Conservation (phyloP, 2,329 filamentous ascomycete genomes). For the Lecanicillium sp. region DNA sequence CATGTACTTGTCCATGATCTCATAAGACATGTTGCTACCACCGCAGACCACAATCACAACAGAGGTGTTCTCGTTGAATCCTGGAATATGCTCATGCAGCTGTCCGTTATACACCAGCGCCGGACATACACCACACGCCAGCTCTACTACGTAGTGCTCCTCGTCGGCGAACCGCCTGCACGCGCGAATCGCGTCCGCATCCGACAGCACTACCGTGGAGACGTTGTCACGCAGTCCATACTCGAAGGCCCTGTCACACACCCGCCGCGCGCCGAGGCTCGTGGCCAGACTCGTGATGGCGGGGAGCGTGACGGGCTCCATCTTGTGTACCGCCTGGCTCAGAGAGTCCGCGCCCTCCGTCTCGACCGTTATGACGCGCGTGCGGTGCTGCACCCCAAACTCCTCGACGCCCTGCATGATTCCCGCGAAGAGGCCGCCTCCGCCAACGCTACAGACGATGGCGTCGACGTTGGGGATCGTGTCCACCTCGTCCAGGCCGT, state of each 20-base stretch:
- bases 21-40: conserved; percentile 27
- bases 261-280: conserved; percentile 61
- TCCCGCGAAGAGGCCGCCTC: conserved; percentile 74
- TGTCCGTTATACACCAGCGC: conserved; percentile 24
- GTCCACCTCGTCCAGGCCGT: conserved; percentile 56
- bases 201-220: conserved; percentile 22
- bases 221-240: conserved; percentile 23
- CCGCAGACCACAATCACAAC: conserved; percentile 28
- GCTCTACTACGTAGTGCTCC: conserved; percentile 25
- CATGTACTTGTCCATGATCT: conserved; percentile 23
- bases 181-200: conserved; percentile 23
- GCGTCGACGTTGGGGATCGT: conserved; percentile 45
- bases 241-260: conserved; percentile 44
- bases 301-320: conserved; percentile 53
- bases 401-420: conserved; percentile 56
- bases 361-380: conserved; percentile 62
- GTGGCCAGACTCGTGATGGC: conserved; percentile 67
- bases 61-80: conserved; percentile 20
- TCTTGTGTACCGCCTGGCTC: conserved; percentile 46
- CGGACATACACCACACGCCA: conserved; percentile 25
- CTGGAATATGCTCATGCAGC: conserved; percentile 20
- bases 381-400: conserved; percentile 18
- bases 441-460: conserved; percentile 69
- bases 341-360: conserved; percentile 66
- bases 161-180: conserved; percentile 24